Base-by-base conservation (phyloP, 208 protist species). In the Tritrichomonas foetus region DNA sequence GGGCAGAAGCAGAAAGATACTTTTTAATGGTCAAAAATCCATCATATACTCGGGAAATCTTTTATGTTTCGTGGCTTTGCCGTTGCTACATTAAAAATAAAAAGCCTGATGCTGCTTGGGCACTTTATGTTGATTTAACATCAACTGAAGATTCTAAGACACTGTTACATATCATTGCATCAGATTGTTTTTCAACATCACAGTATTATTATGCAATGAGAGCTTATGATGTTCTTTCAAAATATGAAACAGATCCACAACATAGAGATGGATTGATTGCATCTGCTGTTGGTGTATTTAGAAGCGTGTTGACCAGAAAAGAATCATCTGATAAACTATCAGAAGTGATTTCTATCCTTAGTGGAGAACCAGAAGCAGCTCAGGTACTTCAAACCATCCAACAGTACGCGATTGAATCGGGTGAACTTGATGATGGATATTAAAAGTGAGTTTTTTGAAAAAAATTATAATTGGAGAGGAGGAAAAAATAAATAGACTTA, bases 141-240 rank as follows among this genome's bases (percentile, higher is more conserved):
- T 66, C 41, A 27, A 93, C 47, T 49, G 55, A 66, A n/a, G 82
- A 93, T 66, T 47, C 82, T 13, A 69, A 66, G 30, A 13, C n/a
- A 16, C 50, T 93, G 3, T 36, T 93, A 8, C n/a, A 93, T 30
- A 69, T 93, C 16, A 93, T 93, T 30, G 41, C 82, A 13, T 41
- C 47, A n/a, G 41, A 93, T 47, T 93, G 82, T 50, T 93, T 66
- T 27, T 5, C 5, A 93, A 16, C 30, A 30, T 44, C 49, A 20
- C 50, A 57, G 33, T 93, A 53, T 50, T 93, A 93, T 50, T 93
- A 93, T 36, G 82, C 82, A 11, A 66, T 66, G 50, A 93, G 41
- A 50, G 82, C 82, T 66, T 93, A 69, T 41, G 49, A 93, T 27
- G 49, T 66, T 39, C 33, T 93, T 1, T 25, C 74, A 3, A 25